These are phyloP conservation scores for Fusarium sterilihyphosum DNA, from an alignment of 2,329 filamentous ascomycete genomes.

Conservation along the genomic window DNA sequence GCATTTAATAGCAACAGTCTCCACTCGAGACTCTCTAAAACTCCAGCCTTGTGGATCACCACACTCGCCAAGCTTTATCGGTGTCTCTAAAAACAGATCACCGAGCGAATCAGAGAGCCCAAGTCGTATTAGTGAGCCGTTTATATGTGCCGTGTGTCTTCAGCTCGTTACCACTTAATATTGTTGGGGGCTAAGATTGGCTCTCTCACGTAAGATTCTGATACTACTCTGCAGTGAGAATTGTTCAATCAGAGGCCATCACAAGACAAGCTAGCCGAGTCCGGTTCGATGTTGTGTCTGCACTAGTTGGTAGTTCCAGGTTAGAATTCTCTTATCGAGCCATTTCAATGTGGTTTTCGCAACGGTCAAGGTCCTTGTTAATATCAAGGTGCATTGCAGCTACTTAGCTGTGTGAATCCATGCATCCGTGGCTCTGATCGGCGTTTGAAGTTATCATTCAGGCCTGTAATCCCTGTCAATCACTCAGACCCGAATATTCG, in stretches of 20 bases:
- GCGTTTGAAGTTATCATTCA: neutral
- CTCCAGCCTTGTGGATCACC: constrained; percentile 11
- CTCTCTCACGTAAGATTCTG: constrained; percentile 22
- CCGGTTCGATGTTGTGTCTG: neutral
- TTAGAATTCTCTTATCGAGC: neutral
- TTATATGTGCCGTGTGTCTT: neutral
- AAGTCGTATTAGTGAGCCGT: neutral
- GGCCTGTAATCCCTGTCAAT: neutral
- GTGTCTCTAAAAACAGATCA: neutral
- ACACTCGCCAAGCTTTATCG: constrained; percentile 5
- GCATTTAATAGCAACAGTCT: neutral
- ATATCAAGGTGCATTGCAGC: neutral
- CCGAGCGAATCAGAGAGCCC: neutral
- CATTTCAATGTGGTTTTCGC: neutral
- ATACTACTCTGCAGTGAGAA: neutral
- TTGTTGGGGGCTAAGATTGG: constrained; percentile 13
- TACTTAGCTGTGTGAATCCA: neutral
- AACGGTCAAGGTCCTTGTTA: neutral
- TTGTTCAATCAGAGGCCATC: neutral
- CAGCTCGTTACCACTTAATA: neutral
- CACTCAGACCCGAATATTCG: neutral
- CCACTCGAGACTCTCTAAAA: neutral
- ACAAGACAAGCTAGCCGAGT: neutral
- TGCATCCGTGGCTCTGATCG: neutral
- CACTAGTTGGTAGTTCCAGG: neutral